Base-by-base conservation (phyloP, 106 monocot genomes). In the Allium fistulosum region DNA sequence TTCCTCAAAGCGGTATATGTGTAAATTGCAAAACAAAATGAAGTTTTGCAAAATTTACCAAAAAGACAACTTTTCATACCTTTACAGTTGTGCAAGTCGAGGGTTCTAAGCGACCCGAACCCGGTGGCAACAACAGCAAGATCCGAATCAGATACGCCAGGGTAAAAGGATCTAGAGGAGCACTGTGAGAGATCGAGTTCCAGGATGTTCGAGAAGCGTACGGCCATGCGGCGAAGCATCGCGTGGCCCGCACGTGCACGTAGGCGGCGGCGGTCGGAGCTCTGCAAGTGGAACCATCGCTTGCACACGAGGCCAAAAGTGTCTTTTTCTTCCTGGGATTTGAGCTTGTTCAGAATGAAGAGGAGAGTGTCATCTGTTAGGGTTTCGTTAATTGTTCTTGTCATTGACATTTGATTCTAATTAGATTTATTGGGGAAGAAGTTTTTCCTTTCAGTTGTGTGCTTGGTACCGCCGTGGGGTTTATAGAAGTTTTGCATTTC, bases 181-280 rank as follows among this genome's bases (percentile, higher is more conserved):
- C 88, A 97, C 74, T 92, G 96, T 17, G 89, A 92, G 48, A 97
- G 76, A 51, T 97, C 88, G 63, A 97, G 76, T 49, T 92, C 84
- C 13, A 84, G 48, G 63, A 97, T 48, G 14, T 82, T 84, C 10
- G 82, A 16, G 76, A 97, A 97, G 37, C 96, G 83, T 6, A 60
- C 70, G 45, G 91, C 88, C 81, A 97, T 84, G 28, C 80, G 79
- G 26, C 74, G 82, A 61, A 92, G 84, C 87, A 92, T 89, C 17
- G 67, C 83, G 17, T 88, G 86, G 1, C 96, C 96, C 4, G 92
- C 88, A 45, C 91, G 69, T 1, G 84, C 85, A 12, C 78, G 70
- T 28, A 96, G 83, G 69, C 85, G 75, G 49, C 91, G 76, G 48
- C 95, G 63, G 52, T 80, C 85, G 55, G 88, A 62, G 80, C 88